Percentiles rank a stretch among this genome's conserved stretches.
phyloP scores from a whole-genome alignment of 2,329 filamentous ascomycete species.

The Chaetomium olivaceum region DNA sequence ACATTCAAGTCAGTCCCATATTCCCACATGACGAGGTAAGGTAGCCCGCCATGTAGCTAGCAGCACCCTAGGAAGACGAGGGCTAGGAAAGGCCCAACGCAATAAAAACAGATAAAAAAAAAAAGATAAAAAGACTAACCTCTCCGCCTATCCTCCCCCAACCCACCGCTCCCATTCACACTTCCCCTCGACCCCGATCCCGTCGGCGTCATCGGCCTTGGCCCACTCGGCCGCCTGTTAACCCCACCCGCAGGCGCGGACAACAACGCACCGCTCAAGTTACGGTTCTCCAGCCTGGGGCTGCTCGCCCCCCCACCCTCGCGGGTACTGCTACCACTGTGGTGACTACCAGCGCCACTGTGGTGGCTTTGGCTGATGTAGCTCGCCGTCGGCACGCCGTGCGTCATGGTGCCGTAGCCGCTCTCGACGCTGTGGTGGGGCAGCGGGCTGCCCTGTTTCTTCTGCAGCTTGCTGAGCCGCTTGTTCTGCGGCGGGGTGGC shows the following conservation, averaged over 20 bases:
- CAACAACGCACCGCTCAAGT: conserved; percentile 53
- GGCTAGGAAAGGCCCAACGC: background rate
- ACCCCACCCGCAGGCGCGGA: conserved; percentile 38
- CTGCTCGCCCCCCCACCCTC: conserved; percentile 38
- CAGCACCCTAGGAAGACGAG: background rate
- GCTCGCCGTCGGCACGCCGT: conserved; percentile 45
- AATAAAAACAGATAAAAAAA: background rate
- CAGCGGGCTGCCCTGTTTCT: conserved; percentile 50
- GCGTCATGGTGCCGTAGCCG: conserved; percentile 50
- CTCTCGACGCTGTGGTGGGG: conserved; percentile 58
- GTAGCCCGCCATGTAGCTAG: background rate
- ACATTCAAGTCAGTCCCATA: background rate
- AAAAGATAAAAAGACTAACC: conserved; percentile 23
- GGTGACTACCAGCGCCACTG: background rate
- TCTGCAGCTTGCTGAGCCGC: conserved; percentile 54
- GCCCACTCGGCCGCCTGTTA: conserved; percentile 58
- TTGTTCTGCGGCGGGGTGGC: conserved; percentile 50
- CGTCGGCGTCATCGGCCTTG: conserved; percentile 63
- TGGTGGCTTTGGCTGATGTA: conserved; percentile 40
- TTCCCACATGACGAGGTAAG: background rate
- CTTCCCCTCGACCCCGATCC: conserved; percentile 35
- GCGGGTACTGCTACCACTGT: background rate
- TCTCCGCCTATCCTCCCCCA: conserved; percentile 23
- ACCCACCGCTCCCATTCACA: background rate
- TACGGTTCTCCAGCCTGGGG: conserved; percentile 58